Base-by-base conservation (phyloP, 1,284 basidiomycete species). In the Grifola frondosa region DNA sequence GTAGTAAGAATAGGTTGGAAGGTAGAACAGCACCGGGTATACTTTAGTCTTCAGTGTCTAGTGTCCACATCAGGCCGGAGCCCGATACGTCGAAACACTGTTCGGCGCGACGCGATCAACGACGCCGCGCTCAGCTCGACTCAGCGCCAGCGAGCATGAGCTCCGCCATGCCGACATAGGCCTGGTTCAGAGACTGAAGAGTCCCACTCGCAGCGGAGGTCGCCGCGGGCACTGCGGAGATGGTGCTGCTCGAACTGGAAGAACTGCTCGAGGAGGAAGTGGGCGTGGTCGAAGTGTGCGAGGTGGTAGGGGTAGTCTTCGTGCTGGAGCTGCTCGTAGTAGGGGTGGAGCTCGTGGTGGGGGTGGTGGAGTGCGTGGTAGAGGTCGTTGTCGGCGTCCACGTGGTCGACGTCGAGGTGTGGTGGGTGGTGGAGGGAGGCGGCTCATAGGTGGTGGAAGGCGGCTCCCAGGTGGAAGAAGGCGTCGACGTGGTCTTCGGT, bases 91-190 rank as follows among this genome's bases (percentile, higher is more conserved):
- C n/a, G n/a, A n/a, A n/a, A n/a, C n/a, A n/a, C n/a, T n/a, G n/a
- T n/a, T n/a, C n/a, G n/a, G n/a, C n/a, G n/a, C n/a, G n/a, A n/a
- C n/a, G n/a, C n/a, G n/a, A n/a, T n/a, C n/a, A n/a, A n/a, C n/a
- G n/a, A n/a, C n/a, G n/a, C n/a, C n/a, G n/a, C n/a, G n/a, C n/a
- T 45, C 29, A 45, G 37, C 31, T 36, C 37, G 45, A 53, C 35
- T 53, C 39, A 16, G 48, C 46, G 35, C 54, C 62, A 30, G 55
- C 63, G 32, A 59, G 48, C 37, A 71, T 56, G 19, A 70, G 13
- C 15, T 57, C 56, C 13, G 63, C 71, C 21, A 78, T 17, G 24
- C 61, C 61, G 42, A 74, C 46, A 37, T 80, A 13, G n/a, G 64
- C 60, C 38, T 64, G 42, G 55, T 71, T 70, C 37, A 70, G 30